phyloP scores from a whole-genome alignment of 2,329 filamentous ascomycete species.

The Rutstroemia sp. region DNA sequence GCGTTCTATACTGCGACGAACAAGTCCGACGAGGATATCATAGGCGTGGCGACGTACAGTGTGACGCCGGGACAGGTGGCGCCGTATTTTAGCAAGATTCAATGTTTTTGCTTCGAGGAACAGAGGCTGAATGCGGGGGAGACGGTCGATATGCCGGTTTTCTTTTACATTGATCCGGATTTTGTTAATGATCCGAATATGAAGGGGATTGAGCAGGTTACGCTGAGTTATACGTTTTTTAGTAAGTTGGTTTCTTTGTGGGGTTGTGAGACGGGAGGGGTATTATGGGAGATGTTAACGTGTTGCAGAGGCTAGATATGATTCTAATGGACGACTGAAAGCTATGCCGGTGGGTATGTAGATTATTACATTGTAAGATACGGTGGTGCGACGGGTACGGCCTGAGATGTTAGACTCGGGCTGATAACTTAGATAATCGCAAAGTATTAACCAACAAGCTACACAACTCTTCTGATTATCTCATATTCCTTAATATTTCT shows the following conservation, averaged over 20 bases:
- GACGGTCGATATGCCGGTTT: slow-evolving; percentile 98
- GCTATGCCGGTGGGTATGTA: slow-evolving; percentile 17
- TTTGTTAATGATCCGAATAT: slow-evolving; percentile 87
- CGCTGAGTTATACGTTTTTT: slow-evolving; percentile 95
- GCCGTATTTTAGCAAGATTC: slow-evolving; percentile 98
- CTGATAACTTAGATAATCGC: neutral
- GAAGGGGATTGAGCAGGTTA: slow-evolving; percentile 91
- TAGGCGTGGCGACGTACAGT: slow-evolving; percentile 95
- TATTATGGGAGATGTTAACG: neutral
- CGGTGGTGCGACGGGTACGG: slow-evolving; percentile 9
- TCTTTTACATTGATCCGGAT: slow-evolving; percentile 97
- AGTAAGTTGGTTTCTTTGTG: slow-evolving; percentile 54
- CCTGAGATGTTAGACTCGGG: neutral
- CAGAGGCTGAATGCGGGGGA: slow-evolving; percentile 91
- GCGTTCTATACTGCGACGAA: slow-evolving; percentile 98
- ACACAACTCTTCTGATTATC: neutral
- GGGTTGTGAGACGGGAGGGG: neutral
- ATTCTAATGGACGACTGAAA: slow-evolving; percentile 64
- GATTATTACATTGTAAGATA: neutral
- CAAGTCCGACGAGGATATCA: slow-evolving; percentile 83
- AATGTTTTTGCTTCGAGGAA: slow-evolving; percentile 98
- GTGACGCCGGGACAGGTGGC: slow-evolving; percentile 94
- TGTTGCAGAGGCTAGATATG: slow-evolving; percentile 68
- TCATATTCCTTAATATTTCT: neutral
- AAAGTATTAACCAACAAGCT: too few species aligned